phyloP scores from a whole-genome alignment of 768 basidiomycete species.

The Lentinula boryana region DNA sequence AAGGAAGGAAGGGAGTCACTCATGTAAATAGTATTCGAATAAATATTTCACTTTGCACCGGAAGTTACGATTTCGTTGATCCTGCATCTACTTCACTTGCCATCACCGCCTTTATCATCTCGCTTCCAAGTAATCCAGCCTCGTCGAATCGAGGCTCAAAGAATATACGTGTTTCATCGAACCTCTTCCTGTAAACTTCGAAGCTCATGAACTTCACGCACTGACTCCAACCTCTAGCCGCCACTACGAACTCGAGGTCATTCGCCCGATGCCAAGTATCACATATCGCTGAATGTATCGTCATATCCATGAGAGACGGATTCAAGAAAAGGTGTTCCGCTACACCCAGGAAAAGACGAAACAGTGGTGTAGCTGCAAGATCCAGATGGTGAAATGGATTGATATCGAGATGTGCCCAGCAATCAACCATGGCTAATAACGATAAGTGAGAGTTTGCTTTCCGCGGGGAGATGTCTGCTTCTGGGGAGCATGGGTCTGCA shows the following conservation, averaged over 20 bases:
- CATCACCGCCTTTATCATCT: conserved; percentile 88
- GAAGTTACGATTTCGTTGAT: neutral
- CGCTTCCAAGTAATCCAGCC: conserved; percentile 71
- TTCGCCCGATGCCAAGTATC: conserved; percentile 81
- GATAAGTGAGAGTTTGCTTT: conserved; percentile 77
- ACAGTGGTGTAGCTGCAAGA: conserved; percentile 93
- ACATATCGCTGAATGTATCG: conserved; percentile 68
- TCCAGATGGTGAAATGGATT: conserved; percentile 88
- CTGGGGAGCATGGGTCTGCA: neutral
- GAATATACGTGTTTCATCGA: conserved; percentile 73
- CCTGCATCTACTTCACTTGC: conserved; percentile 42
- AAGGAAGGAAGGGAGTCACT: no score
- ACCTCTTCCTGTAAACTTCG: conserved; percentile 78
- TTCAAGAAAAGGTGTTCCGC: conserved; percentile 92
- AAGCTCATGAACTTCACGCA: conserved; percentile 91
- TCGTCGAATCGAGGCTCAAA: conserved; percentile 88
- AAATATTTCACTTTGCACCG: no score
- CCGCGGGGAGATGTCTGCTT: conserved; percentile 10
- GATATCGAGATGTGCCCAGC: conserved; percentile 85
- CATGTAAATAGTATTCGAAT: no score
- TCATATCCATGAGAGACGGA: conserved; percentile 50
- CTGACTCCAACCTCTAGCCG: conserved; percentile 94
- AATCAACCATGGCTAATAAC: conserved; percentile 97
- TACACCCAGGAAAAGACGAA: conserved; percentile 94
- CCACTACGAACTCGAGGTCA: conserved; percentile 91